phyloP scores from a whole-genome alignment of 2,329 filamentous ascomycete genomes.

The Aspergillus glaucus region DNA sequence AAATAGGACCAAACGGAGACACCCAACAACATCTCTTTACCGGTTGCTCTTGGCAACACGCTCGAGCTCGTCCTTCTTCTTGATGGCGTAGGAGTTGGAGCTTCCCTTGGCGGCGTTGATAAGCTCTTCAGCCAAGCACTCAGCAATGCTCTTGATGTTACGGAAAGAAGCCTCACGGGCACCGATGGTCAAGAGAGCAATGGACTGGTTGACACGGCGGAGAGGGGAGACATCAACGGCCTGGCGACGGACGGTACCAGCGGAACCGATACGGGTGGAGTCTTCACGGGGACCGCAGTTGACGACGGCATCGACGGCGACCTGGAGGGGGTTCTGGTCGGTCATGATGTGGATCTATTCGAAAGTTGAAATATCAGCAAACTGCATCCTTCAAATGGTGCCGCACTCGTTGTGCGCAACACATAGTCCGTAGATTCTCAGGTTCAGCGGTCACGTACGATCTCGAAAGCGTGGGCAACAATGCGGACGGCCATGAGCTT shows the following conservation, averaged over 20 bases:
- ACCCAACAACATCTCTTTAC: constrained; percentile 58
- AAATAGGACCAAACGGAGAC: constrained; percentile 34
- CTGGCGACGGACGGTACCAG: constrained; percentile 99
- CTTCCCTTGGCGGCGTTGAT: constrained; percentile 99
- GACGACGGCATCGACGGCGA: constrained; percentile 98
- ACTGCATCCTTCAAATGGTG: constrained; percentile 1
- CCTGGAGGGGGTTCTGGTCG: constrained; percentile 99
- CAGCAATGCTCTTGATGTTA: constrained; percentile 99
- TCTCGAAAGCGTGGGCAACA: constrained; percentile 98
- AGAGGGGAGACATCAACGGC: constrained; percentile 99
- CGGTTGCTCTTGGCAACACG: constrained; percentile 99
- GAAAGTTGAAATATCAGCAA: constrained; percentile 15
- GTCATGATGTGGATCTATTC: constrained; percentile 98
- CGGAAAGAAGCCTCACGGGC: constrained; percentile 98
- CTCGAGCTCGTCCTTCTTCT: constrained; percentile 99
- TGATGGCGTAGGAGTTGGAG: constrained; percentile 99
- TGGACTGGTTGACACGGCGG: constrained; percentile 99
- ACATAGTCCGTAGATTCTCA: background rate
- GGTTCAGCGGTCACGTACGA: constrained; percentile 62
- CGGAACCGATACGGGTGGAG: constrained; percentile 97
- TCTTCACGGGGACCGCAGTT: constrained; percentile 99
- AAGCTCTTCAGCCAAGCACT: constrained; percentile 99
- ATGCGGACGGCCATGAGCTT: constrained; percentile 99
- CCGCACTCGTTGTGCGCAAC: background rate
- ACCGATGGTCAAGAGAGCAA: constrained; percentile 96